Conservation (phyloP, 2,329 filamentous ascomycete species). For the Eutypa lata region DNA sequence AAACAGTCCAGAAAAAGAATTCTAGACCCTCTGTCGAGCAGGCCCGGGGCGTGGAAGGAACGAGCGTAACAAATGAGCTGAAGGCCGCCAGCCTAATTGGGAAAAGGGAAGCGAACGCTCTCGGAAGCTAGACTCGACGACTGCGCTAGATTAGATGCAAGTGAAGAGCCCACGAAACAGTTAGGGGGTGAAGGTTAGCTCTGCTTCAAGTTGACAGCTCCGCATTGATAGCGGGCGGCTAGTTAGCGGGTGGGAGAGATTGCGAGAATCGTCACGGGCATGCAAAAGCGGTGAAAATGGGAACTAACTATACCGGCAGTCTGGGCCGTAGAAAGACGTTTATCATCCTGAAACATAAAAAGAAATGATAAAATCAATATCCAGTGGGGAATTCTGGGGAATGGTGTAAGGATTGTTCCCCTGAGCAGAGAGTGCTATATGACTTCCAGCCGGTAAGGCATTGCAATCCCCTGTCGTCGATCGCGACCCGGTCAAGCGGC, state of each 20-base stretch:
- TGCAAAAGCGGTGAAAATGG: not conserved
- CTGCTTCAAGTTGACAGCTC: constrained; percentile 3
- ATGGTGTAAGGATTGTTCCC: not conserved
- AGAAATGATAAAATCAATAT: not conserved
- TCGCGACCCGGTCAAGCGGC: not conserved
- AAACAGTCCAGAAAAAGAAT: constrained; percentile 9
- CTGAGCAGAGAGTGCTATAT: not conserved
- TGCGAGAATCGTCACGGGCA: not conserved
- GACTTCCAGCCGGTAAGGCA: not conserved
- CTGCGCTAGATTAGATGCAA: constrained; percentile 19
- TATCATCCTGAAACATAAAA: not conserved
- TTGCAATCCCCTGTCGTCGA: not conserved
- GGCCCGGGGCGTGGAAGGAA: constrained; percentile 9
- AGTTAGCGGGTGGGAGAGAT: not conserved
- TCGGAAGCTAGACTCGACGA: constrained; percentile 21
- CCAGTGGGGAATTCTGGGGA: not conserved
- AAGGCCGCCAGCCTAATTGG: constrained; percentile 25
- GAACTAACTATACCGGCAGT: not conserved
- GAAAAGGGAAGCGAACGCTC: constrained; percentile 41
- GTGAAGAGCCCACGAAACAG: constrained; percentile 21
- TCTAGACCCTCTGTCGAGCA: constrained; percentile 3
- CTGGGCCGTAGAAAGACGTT: not conserved
- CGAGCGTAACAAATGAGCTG: constrained; percentile 18
- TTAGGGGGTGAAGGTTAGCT: constrained; percentile 4
- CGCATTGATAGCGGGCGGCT: not conserved